Percentiles rank a stretch among this genome's conserved stretches.
Conservation (phyloP, 2,329 filamentous ascomycete genomes). For the Dothideomycetes sp. region DNA sequence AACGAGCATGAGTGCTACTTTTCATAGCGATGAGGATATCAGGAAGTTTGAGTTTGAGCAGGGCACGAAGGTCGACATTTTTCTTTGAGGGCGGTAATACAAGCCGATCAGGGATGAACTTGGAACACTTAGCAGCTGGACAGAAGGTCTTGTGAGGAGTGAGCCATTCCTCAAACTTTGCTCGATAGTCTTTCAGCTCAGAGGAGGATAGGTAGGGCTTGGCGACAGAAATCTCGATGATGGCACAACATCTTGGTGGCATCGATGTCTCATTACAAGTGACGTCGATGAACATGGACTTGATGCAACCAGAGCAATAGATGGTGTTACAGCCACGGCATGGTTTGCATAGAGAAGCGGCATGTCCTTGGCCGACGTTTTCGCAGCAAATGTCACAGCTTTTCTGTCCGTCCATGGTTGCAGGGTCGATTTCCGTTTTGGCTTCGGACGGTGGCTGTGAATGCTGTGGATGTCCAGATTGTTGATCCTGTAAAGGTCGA, state of each 20-base stretch:
- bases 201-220: conserved; percentile 27
- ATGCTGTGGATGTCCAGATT: too few relatives aligned
- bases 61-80: conserved; percentile 5
- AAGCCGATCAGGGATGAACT: conserved; percentile 36
- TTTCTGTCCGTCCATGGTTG: background rate
- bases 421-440: background rate
- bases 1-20: background rate
- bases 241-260: conserved; percentile 38
- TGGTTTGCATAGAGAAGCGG: conserved; percentile 21
- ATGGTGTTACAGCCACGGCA: conserved; percentile 25
- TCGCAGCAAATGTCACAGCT: conserved; percentile 24
- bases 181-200: conserved; percentile 31
- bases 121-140: conserved; percentile 39
- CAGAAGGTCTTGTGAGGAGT: conserved; percentile 41
- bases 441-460: too few relatives aligned
- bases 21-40: background rate
- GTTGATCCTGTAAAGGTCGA: too few relatives aligned
- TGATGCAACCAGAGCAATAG: conserved; percentile 32
- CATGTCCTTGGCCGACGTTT: conserved; percentile 5
- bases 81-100: conserved; percentile 15
- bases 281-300: conserved; percentile 33
- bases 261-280: conserved; percentile 32
- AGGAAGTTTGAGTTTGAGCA: conserved; percentile 11
- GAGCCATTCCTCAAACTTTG: conserved; percentile 40
- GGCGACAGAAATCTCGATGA: conserved; percentile 35